Evolutionary conservation across 148 eudicot genomes (phyloP), one percentile per base, ranked within the genome.

Genomic region (Mesembryanthemum crystallinum): DNA sequence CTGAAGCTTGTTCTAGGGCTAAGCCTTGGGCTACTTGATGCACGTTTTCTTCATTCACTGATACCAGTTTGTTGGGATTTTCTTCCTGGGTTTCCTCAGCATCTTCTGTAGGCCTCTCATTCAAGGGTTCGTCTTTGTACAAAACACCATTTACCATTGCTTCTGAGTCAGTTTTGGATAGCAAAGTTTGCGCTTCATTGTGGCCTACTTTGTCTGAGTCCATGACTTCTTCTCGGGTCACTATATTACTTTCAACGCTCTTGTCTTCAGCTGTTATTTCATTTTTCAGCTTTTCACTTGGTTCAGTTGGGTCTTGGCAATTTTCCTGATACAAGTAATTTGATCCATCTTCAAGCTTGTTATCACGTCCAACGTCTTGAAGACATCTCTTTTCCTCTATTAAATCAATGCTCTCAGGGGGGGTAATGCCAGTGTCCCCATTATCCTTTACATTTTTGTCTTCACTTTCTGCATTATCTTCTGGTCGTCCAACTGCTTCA

Each of bases 341-440:
- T 39, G 79, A 71, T 55, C 14, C 63, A 21, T 72, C 71, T 71
- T 63, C 64, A 58, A 72, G 42, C 47, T 47, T 55, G 35, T 5
- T 24, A 42, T 61, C 71, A 47, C 15, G 13, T 61, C 74, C 64
- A 23, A 25, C 78, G 12, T 69, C 52, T 68, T 45, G n/a, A 12
- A 43, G 64, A 73, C 42, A 54, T 11, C n/a, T 77, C 58, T 73
- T 35, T 71, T 55, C 76, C 35, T 42, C 76, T 8, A 60, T 33
- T n/a, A 29, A 15, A 27, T 69, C 37, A 14, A 5, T 71, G 62
- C 28, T 30, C 63, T 54, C 62, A 33, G 28, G 35, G 32, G 28
- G 15, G 45, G 24, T 52, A 54, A 11, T 32, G 23, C 61, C 29
- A 13, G 21, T 2, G n/a, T 54, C 63, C 45, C 23, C 4, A 0